Evolutionary conservation across 257 asterid genomes (phyloP).

Genomic region (Solanum pennellii): DNA sequence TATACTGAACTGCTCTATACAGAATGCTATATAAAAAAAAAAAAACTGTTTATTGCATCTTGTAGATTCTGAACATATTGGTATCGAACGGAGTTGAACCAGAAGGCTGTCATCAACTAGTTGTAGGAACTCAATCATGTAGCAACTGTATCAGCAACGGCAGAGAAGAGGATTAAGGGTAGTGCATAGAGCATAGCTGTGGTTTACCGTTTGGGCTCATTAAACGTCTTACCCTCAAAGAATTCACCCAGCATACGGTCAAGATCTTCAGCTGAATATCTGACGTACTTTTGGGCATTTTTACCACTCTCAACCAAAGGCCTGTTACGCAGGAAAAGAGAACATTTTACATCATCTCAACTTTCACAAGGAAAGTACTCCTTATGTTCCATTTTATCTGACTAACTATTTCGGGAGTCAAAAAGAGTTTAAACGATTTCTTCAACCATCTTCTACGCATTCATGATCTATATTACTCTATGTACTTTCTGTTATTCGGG

Average conservation of each 20-base stretch:
- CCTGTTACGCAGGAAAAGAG: slow-evolving; percentile 14
- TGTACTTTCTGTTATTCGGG: background rate
- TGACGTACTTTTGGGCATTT: slow-evolving; percentile 88
- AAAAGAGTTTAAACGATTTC: background rate
- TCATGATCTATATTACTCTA: background rate
- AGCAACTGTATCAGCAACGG: background rate
- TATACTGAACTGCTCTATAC: background rate
- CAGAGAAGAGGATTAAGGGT: background rate
- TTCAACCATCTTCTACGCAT: background rate
- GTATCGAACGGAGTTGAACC: background rate
- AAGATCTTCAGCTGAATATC: slow-evolving; percentile 95
- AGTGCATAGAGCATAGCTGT: background rate
- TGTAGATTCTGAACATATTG: background rate
- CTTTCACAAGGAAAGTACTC: background rate
- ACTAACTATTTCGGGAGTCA: background rate
- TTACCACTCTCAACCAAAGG: slow-evolving; percentile 84
- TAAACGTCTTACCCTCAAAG: slow-evolving; percentile 85
- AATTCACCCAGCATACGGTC: slow-evolving; percentile 97
- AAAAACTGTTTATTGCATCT: background rate
- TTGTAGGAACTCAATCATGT: background rate
- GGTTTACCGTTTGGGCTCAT: slow-evolving; percentile 68
- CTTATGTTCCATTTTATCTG: background rate
- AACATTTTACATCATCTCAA: background rate
- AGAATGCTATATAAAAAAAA: background rate
- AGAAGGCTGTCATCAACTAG: background rate